Evolutionary conservation across 2,329 filamentous ascomycete species (phyloP), one percentile per base, ranked within the genome.

Genomic region (Microdochium bolleyi): DNA sequence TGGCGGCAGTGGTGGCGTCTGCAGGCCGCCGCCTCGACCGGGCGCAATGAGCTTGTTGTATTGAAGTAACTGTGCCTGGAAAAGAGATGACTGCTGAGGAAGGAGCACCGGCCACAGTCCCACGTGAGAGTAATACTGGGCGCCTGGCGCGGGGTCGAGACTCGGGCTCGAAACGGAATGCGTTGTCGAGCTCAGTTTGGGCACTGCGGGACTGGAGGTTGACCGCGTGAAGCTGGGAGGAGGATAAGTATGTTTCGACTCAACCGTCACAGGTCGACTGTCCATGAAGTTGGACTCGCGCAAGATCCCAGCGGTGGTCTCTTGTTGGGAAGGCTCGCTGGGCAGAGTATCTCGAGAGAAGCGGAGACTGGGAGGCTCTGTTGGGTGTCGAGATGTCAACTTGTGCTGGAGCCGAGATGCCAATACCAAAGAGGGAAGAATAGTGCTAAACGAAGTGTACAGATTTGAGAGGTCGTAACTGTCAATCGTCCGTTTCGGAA

Each of bases 31-130:
- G 53, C 67, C 67, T 62, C 80, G 72, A 53, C 77, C 72, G 49
- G 80, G 76, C 51, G 81, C 79, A 59, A 85, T 76, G 64, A 85
- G 79, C 63, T 78, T 80, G 67, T 85, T 85, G 73, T 85, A 85
- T 60, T 84, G 77, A 51, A 81, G 74, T 53, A 86, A 76, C 67
- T 83, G 80, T 52, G 79, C 79, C 62, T 84, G 79, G 67, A 83
- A 82, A 57, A 79, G 70, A 44, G 75, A 79, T 32, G 77, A 71
- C 58, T 84, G 80, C 56, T 83, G 80, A 16, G 80, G 80, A 54
- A 83, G 72, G 60, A 83, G 70, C 57, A 82, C 74, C 34, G 81
- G 80, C 25, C 81, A 70, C 54, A 82, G 71, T 57, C 83, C 78
- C 61, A 82, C 61, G 55, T 74, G 72, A 56, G 49, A 51, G 22